Base-by-base conservation (phyloP, 345 rosid species). In the Firmiana major region DNA sequence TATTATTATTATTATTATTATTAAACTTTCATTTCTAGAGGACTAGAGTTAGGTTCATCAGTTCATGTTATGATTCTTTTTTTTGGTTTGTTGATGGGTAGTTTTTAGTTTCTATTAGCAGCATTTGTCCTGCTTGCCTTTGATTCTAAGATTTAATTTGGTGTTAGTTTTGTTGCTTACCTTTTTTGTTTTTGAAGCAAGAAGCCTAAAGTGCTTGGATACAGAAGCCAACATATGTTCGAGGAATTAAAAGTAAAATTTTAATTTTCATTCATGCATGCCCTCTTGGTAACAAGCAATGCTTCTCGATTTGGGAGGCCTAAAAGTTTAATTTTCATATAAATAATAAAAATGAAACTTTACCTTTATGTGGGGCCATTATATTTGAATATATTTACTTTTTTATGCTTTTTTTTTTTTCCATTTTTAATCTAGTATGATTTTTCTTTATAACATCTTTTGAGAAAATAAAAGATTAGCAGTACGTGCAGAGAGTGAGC, bases 11-110 rank as follows among this genome's bases (percentile, higher is more conserved):
- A n/a, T n/a, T 17, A 28, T 38, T 4, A 36, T 24, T 68, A 24
- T 17, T 24, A 26, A 26, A 51, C 5, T 42, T 79, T 63, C 16
- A 11, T 53, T 36, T 42, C 46, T 57, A 38, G 19, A 40, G 81
- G 48, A 45, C 59, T 70, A 13, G 13, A 19, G 24, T 2, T 21
- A 59, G 40, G 66, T 77, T 59, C 22, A 38, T 21, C 51, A 31
- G 66, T 77, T 59, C 22, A 38, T 75, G 55, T 67, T 9, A 16
- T 60, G 75, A 57, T 68, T 76, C 13, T 40, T 71, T 71, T 71
- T 38, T 26, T 5, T 24, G 9, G 54, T 1, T 24, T 73, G 54
- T 58, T 59, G 74, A 71, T 70, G 26, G 3, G 7, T 55, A 7
- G 63, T 12, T 12, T 55, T 34, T 38, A 55, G 6, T 3, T 38